Conservation (phyloP, 2,329 filamentous ascomycete genomes). For the Fulvia fulva region DNA sequence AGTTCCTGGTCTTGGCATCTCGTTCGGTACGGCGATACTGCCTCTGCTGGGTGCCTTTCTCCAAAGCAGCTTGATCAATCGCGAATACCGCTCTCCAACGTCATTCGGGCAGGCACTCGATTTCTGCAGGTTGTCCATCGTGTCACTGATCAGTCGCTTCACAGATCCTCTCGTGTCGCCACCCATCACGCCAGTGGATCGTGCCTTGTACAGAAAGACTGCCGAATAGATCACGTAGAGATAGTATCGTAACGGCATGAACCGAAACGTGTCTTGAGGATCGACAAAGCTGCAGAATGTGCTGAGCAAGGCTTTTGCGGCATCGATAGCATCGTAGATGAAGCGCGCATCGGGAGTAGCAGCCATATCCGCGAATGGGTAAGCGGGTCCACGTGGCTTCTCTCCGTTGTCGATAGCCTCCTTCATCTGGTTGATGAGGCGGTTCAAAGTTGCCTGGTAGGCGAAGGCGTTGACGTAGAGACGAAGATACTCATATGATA, state of each 20-base stretch:
- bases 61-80: conserved; percentile 59
- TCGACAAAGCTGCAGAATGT: conserved; percentile 59
- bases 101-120: conserved; percentile 57
- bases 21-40: conserved; percentile 23
- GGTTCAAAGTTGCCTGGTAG: conserved; percentile 49
- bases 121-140: conserved; percentile 57
- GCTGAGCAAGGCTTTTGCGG: conserved; percentile 58
- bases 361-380: conserved; percentile 42
- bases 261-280: conserved; percentile 56
- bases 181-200: conserved; percentile 58
- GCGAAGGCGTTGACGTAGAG: conserved; percentile 66
- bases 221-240: conserved; percentile 61
- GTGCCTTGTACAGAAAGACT: conserved; percentile 62
- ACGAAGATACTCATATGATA: conserved; percentile 62
- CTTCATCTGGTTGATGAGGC: conserved; percentile 25
- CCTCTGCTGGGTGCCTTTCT: conserved; percentile 36
- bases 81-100: conserved; percentile 59
- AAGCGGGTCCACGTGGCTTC: conserved; percentile 17
- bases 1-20: conserved; percentile 18
- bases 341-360: conserved; percentile 61
- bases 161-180: conserved; percentile 53
- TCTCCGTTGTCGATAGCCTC: conserved; percentile 26
- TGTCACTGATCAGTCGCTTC: conserved; percentile 55
- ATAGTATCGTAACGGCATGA: conserved; percentile 62
- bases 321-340: conserved; percentile 63